Conservation (phyloP, 768 basidiomycete species). For the Pholiota conissans region DNA sequence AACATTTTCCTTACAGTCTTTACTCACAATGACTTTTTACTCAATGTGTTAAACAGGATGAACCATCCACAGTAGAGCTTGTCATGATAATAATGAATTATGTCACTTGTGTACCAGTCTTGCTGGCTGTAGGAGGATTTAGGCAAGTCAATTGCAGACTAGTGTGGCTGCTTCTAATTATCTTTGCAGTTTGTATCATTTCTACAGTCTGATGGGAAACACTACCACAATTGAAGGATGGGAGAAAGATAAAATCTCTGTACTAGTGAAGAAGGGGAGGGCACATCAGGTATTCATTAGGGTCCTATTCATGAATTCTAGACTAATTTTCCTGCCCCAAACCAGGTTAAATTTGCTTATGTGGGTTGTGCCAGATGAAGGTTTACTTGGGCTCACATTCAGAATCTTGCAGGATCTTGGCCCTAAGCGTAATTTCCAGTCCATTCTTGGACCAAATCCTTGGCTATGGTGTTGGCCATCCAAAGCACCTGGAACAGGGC, state of each 20-base stretch:
- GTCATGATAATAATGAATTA: conserved; percentile 89
- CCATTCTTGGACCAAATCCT: conserved; percentile 75
- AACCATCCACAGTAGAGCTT: conserved; percentile 68
- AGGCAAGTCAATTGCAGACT: conserved; percentile 48
- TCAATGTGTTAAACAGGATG: conserved; percentile 52
- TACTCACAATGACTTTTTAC: neutral
- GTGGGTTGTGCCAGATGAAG: conserved; percentile 41
- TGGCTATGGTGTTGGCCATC: conserved; percentile 87
- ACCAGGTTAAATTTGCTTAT: conserved; percentile 89
- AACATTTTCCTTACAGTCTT: neutral
- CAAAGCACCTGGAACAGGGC: conserved; percentile 63
- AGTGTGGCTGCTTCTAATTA: neutral
- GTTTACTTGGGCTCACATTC: neutral
- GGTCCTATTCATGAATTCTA: neutral
- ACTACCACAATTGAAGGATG: conserved; percentile 96
- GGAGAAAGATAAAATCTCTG: conserved; percentile 96
- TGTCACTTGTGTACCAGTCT: conserved; percentile 80
- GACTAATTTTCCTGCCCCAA: conserved; percentile 3
- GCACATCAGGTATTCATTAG: conserved; percentile 67
- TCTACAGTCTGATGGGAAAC: conserved; percentile 74
- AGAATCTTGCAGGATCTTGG: conserved; percentile 72
- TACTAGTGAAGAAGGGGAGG: conserved; percentile 80
- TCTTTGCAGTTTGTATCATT: conserved; percentile 74
- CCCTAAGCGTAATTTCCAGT: conserved; percentile 63
- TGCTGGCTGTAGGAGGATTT: conserved; percentile 87